Conservation (phyloP, 1,284 basidiomycete species). For the Chalciporus piperatoides region DNA sequence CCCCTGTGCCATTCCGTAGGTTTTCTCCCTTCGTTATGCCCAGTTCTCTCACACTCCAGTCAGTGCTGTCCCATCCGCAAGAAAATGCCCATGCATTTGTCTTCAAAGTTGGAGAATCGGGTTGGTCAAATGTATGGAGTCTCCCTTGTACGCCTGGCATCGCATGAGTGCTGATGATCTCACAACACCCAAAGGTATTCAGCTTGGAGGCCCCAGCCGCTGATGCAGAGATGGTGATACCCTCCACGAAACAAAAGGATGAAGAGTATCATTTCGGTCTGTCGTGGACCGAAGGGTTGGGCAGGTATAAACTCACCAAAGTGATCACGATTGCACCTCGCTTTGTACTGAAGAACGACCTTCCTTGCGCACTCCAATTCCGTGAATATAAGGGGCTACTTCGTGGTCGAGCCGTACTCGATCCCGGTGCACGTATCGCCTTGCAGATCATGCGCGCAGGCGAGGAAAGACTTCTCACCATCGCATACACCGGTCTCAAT, state of each 20-base stretch:
- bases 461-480: conserved; percentile 70
- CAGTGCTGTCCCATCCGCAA: conserved; percentile 87
- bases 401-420: conserved; percentile 63
- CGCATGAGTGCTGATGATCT: conserved; percentile 4
- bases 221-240: conserved; percentile 80
- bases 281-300: conserved; percentile 90
- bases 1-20: conserved; percentile 75
- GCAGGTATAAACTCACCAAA: conserved; percentile 96
- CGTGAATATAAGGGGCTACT: conserved; percentile 81
- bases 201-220: conserved; percentile 91
- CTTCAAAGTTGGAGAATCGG: conserved; percentile 82
- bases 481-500: conserved; percentile 84
- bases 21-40: conserved; percentile 32
- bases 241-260: conserved; percentile 62
- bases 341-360: conserved; percentile 87
- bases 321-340: conserved; percentile 91
- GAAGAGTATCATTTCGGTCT: conserved; percentile 87
- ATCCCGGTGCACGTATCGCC: conserved; percentile 67
- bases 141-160: background rate
- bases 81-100: conserved; percentile 84
- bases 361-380: conserved; percentile 69
- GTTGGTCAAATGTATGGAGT: conserved; percentile 78
- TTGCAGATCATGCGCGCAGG: conserved; percentile 69
- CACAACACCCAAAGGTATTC: conserved; percentile 48
- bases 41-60: conserved; percentile 30